phyloP scores from a whole-genome alignment of 176 grass and related monocot species.

The Raddia distichophylla region DNA sequence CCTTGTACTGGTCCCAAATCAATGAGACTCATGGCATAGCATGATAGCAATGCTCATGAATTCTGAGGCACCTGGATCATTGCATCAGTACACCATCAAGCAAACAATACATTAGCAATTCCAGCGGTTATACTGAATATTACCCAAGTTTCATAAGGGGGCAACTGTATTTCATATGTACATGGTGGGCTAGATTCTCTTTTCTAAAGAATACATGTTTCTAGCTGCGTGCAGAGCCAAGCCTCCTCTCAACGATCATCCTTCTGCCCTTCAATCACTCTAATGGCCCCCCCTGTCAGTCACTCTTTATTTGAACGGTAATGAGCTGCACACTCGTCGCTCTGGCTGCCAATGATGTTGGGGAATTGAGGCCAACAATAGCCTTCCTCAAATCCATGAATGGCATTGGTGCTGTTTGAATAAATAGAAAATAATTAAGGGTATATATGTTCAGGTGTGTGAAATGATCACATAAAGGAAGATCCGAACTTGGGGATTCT shows the following conservation, averaged over 20 bases:
- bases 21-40: no score
- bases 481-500: constrained; percentile 80
- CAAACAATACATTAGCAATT: not conserved
- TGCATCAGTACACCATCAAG: not conserved
- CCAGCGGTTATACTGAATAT: not conserved
- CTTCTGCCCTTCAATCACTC: constrained; percentile 40
- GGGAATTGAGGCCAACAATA: constrained; percentile 56
- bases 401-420: constrained; percentile 73
- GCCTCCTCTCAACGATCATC: constrained; percentile 33
- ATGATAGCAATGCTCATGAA: no score
- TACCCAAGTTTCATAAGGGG: not conserved
- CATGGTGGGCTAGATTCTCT: constrained; percentile 29
- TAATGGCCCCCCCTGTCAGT: constrained; percentile 37
- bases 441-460: constrained; percentile 59
- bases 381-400: constrained; percentile 59
- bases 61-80: not conserved
- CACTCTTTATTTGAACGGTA: constrained; percentile 52
- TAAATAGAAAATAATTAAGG: constrained; percentile 71
- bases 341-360: constrained; percentile 54
- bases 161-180: constrained; percentile 51
- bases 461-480: constrained; percentile 81
- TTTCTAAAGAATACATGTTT: constrained; percentile 56
- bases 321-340: constrained; percentile 47
- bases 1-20: not conserved
- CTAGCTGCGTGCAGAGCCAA: constrained; percentile 25